Evolutionary conservation across 1,139 yeast genomes (phyloP).

Genomic region (Hyphopichia burtonii): DNA sequence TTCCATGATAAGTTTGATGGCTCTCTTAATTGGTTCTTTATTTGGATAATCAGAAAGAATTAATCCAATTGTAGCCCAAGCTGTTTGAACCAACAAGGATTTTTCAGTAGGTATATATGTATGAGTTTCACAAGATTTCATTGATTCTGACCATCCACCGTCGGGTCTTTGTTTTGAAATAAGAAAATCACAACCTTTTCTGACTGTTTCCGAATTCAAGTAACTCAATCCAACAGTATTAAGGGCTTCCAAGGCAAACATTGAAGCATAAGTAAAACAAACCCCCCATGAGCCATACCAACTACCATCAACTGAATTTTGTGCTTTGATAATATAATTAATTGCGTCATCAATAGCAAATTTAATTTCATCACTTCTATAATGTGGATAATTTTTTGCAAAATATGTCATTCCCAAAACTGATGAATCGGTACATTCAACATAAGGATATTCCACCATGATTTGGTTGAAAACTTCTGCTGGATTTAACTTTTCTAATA

Average conservation of each 20-base stretch:
- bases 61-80: constrained; percentile 89
- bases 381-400: constrained; percentile 58
- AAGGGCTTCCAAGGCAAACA: constrained; percentile 96
- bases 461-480: constrained; percentile 98
- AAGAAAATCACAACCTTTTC: constrained; percentile 81
- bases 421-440: constrained; percentile 95
- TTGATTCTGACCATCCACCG: constrained; percentile 97
- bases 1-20: constrained; percentile 60
- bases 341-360: constrained; percentile 72
- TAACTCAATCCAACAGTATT: constrained; percentile 67
- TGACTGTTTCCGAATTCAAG: constrained; percentile 58
- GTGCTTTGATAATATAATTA: constrained; percentile 65
- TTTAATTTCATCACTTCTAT: constrained; percentile 64
- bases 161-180: constrained; percentile 73
- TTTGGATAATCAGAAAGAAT: constrained; percentile 81
- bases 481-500: constrained; percentile 78
- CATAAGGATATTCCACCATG: constrained; percentile 98
- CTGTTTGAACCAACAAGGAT: constrained; percentile 83
- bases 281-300: constrained; percentile 99
- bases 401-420: constrained; percentile 86
- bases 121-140: constrained; percentile 81
- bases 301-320: constrained; percentile 71
- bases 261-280: constrained; percentile 92
- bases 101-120: constrained; percentile 60
- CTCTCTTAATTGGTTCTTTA: constrained; percentile 57